Conservation (phyloP, 78 protist genomes). For the Thecamonas trahens region DNA sequence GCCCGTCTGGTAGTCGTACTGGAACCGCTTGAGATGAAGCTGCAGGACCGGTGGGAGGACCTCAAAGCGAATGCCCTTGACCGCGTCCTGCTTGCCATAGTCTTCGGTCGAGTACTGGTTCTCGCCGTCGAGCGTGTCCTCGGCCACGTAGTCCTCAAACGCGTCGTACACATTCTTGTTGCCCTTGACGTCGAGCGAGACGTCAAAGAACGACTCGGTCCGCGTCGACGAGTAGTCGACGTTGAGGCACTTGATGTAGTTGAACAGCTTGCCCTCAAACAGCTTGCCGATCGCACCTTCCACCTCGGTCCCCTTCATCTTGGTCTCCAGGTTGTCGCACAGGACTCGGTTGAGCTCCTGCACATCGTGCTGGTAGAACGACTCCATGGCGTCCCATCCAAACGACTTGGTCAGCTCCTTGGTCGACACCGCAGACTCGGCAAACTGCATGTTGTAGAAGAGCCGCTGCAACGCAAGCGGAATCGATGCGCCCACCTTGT, state of each 20-base stretch:
- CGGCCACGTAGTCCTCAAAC: constrained; percentile 61
- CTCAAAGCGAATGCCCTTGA: constrained; percentile 66
- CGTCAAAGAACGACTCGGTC: constrained; percentile 77
- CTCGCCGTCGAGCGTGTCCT: constrained; percentile 82
- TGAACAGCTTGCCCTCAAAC: constrained; percentile 73
- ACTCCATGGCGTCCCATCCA: constrained; percentile 89
- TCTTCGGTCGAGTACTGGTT: constrained; percentile 82
- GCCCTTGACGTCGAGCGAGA: constrained; percentile 78
- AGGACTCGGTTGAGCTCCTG: constrained; percentile 93
- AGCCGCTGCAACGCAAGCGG: constrained; percentile 13
- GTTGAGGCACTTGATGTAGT: constrained; percentile 77
- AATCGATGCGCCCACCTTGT: constrained; percentile 1
- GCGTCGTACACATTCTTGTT: constrained; percentile 50
- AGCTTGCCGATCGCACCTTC: constrained; percentile 79
- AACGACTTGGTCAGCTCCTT: constrained; percentile 74
- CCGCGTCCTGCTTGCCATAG: constrained; percentile 83
- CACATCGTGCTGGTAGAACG: constrained; percentile 95
- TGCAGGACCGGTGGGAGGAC: constrained; percentile 89
- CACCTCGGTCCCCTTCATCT: constrained; percentile 86
- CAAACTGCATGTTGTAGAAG: constrained; percentile 51
- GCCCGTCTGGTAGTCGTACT: constrained; percentile 74
- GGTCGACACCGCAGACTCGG: constrained; percentile 55
- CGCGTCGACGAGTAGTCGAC: constrained; percentile 70
- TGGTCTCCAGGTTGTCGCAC: constrained; percentile 84
- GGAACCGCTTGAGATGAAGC: constrained; percentile 94